Conservation (phyloP, 2,329 filamentous ascomycete species). For the Atkinsonella texensis region DNA sequence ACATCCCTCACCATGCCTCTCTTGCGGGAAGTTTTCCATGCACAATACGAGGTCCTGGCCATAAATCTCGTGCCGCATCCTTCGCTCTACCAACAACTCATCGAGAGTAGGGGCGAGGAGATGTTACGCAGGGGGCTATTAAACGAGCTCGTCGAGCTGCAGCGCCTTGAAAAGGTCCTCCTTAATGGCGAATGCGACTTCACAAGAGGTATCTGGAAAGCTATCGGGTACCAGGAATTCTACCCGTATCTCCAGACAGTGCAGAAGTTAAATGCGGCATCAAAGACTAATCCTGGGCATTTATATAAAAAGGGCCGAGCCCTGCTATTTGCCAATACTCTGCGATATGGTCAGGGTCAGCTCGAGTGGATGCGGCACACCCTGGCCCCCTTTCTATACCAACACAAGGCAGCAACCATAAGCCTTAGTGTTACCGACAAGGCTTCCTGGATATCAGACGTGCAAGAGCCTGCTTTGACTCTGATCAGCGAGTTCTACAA, state of each 20-base stretch:
- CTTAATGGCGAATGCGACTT: neutral
- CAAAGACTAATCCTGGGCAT: neutral
- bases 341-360: constrained; percentile 2
- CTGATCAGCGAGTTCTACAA: neutral
- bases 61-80: neutral
- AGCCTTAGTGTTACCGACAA: constrained; percentile 1
- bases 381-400: neutral
- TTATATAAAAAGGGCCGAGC: neutral
- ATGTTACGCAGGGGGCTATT: neutral
- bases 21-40: neutral
- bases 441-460: neutral
- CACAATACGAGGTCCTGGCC: neutral
- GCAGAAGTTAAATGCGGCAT: neutral
- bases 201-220: neutral
- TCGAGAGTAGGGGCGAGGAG: neutral
- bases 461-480: neutral
- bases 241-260: neutral
- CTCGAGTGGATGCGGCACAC: constrained; percentile 2
- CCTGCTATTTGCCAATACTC: neutral
- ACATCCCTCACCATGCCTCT: constrained; percentile 2
- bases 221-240: neutral
- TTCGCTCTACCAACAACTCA: neutral
- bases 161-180: neutral
- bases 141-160: neutral
- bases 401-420: neutral